Base-by-base conservation (phyloP, 1,139 yeast species). In the Blastobotrys raffinosifermentans region DNA sequence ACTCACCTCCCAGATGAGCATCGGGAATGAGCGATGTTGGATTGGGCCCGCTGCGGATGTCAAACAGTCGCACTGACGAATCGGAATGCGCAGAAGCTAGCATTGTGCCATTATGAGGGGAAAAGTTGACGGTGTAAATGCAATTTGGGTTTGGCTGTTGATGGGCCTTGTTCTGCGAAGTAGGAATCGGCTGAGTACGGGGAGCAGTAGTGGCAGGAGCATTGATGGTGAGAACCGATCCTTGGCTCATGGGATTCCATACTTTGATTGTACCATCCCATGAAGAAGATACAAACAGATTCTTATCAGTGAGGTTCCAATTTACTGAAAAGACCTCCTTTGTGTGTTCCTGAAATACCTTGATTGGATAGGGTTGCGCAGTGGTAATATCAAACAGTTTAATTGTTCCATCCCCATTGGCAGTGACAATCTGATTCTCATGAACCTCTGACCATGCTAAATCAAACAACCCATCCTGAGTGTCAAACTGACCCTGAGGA, bases 241-340 rank as follows among this genome's bases (percentile, higher is more conserved):
- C 62, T 10, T 67, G 66, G 37, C 91, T 66, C 21, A 63, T 63
- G 0, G 94, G 91, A 0, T 78, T 62, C 80, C 80, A 75, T 6
- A 91, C 55, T 60, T 85, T 86, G 34, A 89, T 73, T 1, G 81
- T 68, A 0, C 96, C 96, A 59, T 91, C 97, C 97, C 97, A 91
- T 16, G 94, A 82, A 19, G 89, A 72, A 15, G 91, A 73, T 27
- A 81, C 77, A 58, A 89, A 84, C 19, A 68, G 67, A 1, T 72
- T 54, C 58, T 87, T 89, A 48, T 83, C 89, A 2, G 82, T 80
- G 51, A 83, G 60, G 59, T 85, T 86, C 96, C 97, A 89, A 55
- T 79, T 75, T 29, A 89, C 80, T 2, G 85, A 73, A 48, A 86
- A 85, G n/a, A 85, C 96, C 57, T 91, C 98, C 40, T 83, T 69